Evolutionary conservation across 2,329 filamentous ascomycete species (phyloP).

Genomic region (Fusarium transvaalense): DNA sequence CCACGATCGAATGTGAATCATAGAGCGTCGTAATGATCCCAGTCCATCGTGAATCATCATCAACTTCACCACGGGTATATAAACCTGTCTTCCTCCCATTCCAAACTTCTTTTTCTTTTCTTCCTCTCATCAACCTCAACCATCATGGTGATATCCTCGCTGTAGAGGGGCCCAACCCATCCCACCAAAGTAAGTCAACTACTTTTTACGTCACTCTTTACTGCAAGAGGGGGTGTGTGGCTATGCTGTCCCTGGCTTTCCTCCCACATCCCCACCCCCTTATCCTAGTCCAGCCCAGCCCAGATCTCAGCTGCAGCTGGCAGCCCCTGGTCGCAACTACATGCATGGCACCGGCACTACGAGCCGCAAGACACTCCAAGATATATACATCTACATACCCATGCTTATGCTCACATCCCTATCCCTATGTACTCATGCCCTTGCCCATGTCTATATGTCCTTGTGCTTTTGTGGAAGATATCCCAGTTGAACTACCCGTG

Average conservation of each 20-base stretch:
- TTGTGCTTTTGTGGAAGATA: background rate
- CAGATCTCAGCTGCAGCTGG: conserved; percentile 2
- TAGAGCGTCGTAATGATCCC: background rate
- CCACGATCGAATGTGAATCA: background rate
- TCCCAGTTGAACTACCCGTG: conserved; percentile 7
- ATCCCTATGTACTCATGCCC: background rate
- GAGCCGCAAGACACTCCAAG: background rate
- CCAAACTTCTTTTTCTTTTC: background rate
- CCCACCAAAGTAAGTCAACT: background rate
- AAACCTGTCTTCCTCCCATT: background rate
- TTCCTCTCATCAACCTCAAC: background rate
- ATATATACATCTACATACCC: background rate
- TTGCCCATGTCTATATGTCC: background rate
- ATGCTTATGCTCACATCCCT: background rate
- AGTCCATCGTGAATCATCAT: background rate
- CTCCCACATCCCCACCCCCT: background rate
- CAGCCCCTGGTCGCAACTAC: background rate
- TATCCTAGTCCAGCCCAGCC: background rate
- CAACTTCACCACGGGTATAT: background rate
- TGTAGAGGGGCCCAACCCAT: background rate
- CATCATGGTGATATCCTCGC: background rate
- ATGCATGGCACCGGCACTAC: conserved; percentile 1
- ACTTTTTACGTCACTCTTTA: background rate
- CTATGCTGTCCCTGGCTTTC: background rate
- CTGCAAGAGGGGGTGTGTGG: background rate